Percentiles rank a stretch among this genome's conserved stretches.
phyloP scores from a whole-genome alignment of 148 eudicot genomes.

The Rhododendron henanense region DNA sequence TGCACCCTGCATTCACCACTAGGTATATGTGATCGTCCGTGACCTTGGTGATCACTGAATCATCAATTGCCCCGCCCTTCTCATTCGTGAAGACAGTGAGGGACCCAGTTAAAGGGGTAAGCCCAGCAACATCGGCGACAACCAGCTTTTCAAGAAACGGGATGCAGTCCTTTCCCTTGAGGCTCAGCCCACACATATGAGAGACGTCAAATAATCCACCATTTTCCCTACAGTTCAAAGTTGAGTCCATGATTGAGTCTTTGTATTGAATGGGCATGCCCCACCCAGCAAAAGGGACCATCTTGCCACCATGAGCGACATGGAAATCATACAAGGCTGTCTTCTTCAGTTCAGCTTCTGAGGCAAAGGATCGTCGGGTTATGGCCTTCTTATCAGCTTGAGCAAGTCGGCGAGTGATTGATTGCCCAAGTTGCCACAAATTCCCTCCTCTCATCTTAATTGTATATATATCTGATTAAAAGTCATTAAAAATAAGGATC shows the following conservation, averaged over 20 bases:
- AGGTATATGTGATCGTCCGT: constrained; percentile 77
- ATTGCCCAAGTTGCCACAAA: constrained; percentile 94
- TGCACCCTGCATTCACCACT: constrained; percentile 97
- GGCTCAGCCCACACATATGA: constrained; percentile 92
- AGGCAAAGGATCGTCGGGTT: constrained; percentile 61
- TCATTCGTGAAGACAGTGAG: constrained; percentile 90
- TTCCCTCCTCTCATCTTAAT: constrained; percentile 80
- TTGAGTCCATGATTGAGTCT: constrained; percentile 95
- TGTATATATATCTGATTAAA: constrained; percentile 19
- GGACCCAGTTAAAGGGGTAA: constrained; percentile 82
- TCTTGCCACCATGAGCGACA: constrained; percentile 83
- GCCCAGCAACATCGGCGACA: constrained; percentile 88
- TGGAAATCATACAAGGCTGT: constrained; percentile 86
- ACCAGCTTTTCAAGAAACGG: constrained; percentile 92
- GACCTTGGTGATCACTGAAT: constrained; percentile 90
- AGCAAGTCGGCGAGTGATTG: constrained; percentile 82
- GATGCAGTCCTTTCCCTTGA: constrained; percentile 81
- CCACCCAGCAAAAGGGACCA: constrained; percentile 99
- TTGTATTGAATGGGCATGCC: constrained; percentile 99
- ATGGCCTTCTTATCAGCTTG: constrained; percentile 64
- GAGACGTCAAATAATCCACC: constrained; percentile 94
- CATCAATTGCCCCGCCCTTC: constrained; percentile 96
- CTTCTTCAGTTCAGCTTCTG: constrained; percentile 84
- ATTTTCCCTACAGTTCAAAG: constrained; percentile 82
- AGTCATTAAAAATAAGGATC: not conserved